phyloP scores from a whole-genome alignment of 768 basidiomycete genomes.

The Collybiopsis luxurians region DNA sequence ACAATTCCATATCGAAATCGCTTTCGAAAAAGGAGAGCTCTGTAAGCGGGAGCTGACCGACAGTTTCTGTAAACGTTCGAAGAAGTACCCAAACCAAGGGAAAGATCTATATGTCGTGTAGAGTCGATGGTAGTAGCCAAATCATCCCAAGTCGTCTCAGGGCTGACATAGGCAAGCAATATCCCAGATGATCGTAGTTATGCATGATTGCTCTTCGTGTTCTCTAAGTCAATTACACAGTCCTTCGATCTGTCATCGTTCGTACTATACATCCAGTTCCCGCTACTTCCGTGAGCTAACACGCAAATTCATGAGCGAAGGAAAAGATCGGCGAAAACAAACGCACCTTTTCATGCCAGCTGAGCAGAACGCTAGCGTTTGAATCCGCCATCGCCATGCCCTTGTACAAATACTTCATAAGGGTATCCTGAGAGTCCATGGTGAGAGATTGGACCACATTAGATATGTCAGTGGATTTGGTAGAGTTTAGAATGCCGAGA shows the following conservation, averaged over 20 bases:
- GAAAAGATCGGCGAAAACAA: conserved; percentile 1
- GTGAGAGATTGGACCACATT: conserved; percentile 69
- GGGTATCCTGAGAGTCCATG: conserved; percentile 76
- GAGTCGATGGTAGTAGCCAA: too few species aligned
- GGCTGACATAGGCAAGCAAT: too few species aligned
- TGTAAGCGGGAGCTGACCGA: too few species aligned
- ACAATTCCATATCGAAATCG: too few species aligned
- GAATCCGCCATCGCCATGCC: conserved; percentile 80
- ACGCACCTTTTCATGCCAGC: conserved; percentile 95
- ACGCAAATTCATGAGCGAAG: neutral
- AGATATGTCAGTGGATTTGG: conserved; percentile 85
- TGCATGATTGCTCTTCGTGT: too few species aligned
- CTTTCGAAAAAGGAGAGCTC: too few species aligned
- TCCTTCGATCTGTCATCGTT: conserved; percentile 60
- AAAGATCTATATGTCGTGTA: too few species aligned
- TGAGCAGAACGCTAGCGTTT: conserved; percentile 61
- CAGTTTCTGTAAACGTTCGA: too few species aligned
- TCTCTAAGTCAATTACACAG: conserved; percentile 31
- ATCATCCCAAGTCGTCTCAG: too few species aligned
- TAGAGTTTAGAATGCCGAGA: conserved; percentile 90
- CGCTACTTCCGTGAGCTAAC: conserved; percentile 86
- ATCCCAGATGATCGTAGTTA: too few species aligned
- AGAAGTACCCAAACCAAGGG: too few species aligned
- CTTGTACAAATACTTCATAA: conserved; percentile 99
- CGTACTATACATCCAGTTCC: conserved; percentile 95